Percentiles rank a stretch among this genome's conserved stretches.
Conservation (phyloP, 2,329 filamentous ascomycete genomes). For the Tolypocladium endophyticum region DNA sequence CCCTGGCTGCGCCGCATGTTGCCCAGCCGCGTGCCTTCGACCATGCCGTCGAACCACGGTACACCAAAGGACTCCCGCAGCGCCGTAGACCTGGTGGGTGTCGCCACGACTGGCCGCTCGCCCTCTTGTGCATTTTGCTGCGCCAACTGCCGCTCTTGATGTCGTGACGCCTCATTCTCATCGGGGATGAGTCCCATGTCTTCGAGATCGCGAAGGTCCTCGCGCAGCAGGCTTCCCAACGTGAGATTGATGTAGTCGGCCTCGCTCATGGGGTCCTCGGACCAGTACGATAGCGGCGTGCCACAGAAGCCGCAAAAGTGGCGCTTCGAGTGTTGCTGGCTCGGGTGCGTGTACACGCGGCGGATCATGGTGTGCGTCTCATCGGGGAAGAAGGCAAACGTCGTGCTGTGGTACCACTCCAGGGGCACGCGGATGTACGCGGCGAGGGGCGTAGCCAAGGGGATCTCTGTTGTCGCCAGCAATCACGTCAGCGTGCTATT, state of each 20-base stretch:
- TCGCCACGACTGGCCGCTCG: conserved; percentile 4
- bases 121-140: conserved; percentile 2
- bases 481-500: not conserved
- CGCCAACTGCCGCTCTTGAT: not conserved
- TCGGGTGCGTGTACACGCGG: conserved; percentile 52
- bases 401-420: conserved; percentile 67
- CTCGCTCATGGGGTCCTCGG: conserved; percentile 58
- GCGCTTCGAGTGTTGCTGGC: conserved; percentile 50
- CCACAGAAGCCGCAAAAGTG: conserved; percentile 91
- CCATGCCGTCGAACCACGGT: conserved; percentile 78
- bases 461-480: conserved; percentile 35
- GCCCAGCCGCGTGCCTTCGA: conserved; percentile 65
- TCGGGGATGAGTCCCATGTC: conserved; percentile 63
- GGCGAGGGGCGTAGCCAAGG: conserved; percentile 61
- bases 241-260: conserved; percentile 73
- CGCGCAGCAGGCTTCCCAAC: conserved; percentile 62
- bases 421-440: conserved; percentile 79
- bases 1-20: conserved; percentile 53
- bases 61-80: conserved; percentile 55
- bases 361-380: conserved; percentile 60
- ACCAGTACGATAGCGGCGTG: conserved; percentile 76
- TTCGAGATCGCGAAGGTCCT: conserved; percentile 63
- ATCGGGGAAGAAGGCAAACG: conserved; percentile 66
- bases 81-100: conserved; percentile 18
- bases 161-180: conserved; percentile 16